Evolutionary conservation across 371 early-diverging fungal genomes (phyloP).

Genomic region (Circinella umbellata): DNA sequence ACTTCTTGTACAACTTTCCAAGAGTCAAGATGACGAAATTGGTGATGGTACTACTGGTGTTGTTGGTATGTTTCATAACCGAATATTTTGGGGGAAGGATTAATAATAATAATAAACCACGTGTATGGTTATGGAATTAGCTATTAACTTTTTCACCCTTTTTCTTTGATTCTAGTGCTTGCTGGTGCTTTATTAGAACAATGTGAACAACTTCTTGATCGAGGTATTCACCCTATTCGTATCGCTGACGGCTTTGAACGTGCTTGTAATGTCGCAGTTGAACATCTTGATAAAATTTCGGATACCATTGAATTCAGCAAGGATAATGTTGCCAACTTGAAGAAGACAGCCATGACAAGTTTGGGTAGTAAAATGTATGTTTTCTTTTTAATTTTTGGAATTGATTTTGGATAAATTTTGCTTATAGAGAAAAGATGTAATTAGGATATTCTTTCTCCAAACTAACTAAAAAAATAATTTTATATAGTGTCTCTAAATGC

Average conservation of each 20-base stretch:
- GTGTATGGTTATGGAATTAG: too few relatives aligned
- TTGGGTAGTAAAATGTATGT: conserved; percentile 98
- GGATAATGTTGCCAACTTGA: conserved; percentile 83
- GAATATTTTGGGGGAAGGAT: not conserved
- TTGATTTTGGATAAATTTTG: not conserved
- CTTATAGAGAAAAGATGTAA: too few relatives aligned
- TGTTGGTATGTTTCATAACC: conserved; percentile 73
- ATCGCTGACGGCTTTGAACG: conserved; percentile 99
- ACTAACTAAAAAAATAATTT: not conserved
- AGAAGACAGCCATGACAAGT: conserved; percentile 98
- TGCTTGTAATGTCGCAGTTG: conserved; percentile 93
- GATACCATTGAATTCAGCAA: conserved; percentile 89
- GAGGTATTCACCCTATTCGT: conserved; percentile 99
- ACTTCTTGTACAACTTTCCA: conserved; percentile 96
- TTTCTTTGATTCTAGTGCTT: conserved; percentile 71
- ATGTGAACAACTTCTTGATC: conserved; percentile 94
- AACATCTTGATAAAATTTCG: conserved; percentile 90
- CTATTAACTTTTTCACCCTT: not conserved
- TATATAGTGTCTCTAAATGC: conserved; percentile 89
- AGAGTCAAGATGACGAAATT: conserved; percentile 99
- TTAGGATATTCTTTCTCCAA: not conserved
- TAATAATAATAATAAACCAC: not conserved
- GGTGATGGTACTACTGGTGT: conserved; percentile 99
- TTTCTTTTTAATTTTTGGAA: not conserved
- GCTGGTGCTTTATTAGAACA: conserved; percentile 99